Base-by-base conservation (phyloP, 2,329 filamentous ascomycete genomes). In the Calonectria ilicicola region DNA sequence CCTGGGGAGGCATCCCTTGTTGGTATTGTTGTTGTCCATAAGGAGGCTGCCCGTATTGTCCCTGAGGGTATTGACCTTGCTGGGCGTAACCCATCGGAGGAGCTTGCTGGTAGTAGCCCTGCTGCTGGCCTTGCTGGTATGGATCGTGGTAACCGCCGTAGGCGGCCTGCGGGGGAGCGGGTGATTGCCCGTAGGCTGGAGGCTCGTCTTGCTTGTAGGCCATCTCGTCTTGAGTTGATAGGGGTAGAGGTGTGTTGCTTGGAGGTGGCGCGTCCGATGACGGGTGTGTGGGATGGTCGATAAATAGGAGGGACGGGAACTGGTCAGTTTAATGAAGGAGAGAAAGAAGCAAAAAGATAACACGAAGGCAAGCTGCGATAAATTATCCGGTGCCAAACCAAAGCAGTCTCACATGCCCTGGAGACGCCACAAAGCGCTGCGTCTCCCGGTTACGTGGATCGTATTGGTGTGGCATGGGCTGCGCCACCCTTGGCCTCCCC, bases 171-270 rank as follows among this genome's bases (percentile, higher is more conserved):
- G 87, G 83, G 56, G 82, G 77, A 70, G 83, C 79, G 42, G 83
- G 82, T 27, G 81, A 80, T 65, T 79, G 81, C 73, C 82, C 82
- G 81, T 90, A 89, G 51, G 87, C 85, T 29, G 88, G 88, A 66
- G 89, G 89, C 40, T 86, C 82, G 67, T 89, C 86, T 81, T 83
- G 78, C 80, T 89, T 88, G 77, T 83, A 79, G 65, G 78, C 78
- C 77, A 80, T 80, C 65, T 53, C 38, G 58, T 44, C 71, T n/a
- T n/a, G n/a, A n/a, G n/a, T n/a, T n/a, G 56, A 69, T 58, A 68
- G 65, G 66, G 40, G 49, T 56, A 49, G 63, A 38, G 62, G 38
- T 26, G n/a, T 17, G 19, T 35, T n/a, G 46, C 38, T 62, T 49
- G 46, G 40, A 62, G 44, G 47, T 23, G 40, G 27, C 51, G 66